A percentile compares a stretch with the other conserved stretches of the same genome.
These are phyloP conservation scores for Thermothelomyces thermophilus DNA, from an alignment of 2,329 filamentous ascomycete species.

Conservation along the genomic window DNA sequence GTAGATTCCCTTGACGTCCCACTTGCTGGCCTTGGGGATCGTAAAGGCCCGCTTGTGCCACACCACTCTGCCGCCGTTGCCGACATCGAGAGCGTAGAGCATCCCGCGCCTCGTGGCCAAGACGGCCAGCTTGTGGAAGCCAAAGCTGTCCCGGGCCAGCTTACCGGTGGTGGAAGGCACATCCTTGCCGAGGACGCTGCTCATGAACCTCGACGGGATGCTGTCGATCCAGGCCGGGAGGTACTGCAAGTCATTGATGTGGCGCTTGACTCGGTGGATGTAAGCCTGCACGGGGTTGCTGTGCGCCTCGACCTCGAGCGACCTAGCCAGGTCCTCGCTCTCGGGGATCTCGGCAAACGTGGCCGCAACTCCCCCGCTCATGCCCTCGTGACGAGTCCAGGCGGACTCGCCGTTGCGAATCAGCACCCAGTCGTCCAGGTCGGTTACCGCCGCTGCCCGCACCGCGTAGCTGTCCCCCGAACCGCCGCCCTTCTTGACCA, in stretches of 20 bases:
- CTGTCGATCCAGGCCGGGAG: slow-evolving; percentile 67
- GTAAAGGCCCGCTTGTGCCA: slow-evolving; percentile 67
- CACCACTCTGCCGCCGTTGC: slow-evolving; percentile 62
- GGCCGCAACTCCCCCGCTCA: slow-evolving; percentile 73
- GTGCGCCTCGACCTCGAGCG: slow-evolving; percentile 79
- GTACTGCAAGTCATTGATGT: slow-evolving; percentile 68
- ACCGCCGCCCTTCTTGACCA: slow-evolving; percentile 60
- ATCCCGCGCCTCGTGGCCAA: slow-evolving; percentile 74
- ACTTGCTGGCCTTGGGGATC: slow-evolving; percentile 47
- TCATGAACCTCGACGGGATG: slow-evolving; percentile 62
- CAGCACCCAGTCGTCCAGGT: slow-evolving; percentile 69
- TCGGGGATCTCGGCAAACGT: slow-evolving; percentile 72
- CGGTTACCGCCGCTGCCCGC: slow-evolving; percentile 64
- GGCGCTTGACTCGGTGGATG: slow-evolving; percentile 75
- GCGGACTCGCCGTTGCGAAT: slow-evolving; percentile 72
- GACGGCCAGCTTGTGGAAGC: slow-evolving; percentile 79
- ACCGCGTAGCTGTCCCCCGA: slow-evolving; percentile 64
- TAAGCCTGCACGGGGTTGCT: slow-evolving; percentile 77
- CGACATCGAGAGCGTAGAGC: slow-evolving; percentile 72
- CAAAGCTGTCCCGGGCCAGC: slow-evolving; percentile 67
- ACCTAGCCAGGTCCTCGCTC: slow-evolving; percentile 67
- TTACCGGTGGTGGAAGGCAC: slow-evolving; percentile 38
- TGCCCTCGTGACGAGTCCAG: slow-evolving; percentile 77
- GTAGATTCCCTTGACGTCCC: slow-evolving; percentile 63
- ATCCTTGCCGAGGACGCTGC: slow-evolving; percentile 55